A percentile compares a stretch with the other conserved stretches of the same genome.
Evolutionary conservation across 2,329 filamentous ascomycete species (phyloP).

Genomic region (Aspergillus pseudotamarii): DNA sequence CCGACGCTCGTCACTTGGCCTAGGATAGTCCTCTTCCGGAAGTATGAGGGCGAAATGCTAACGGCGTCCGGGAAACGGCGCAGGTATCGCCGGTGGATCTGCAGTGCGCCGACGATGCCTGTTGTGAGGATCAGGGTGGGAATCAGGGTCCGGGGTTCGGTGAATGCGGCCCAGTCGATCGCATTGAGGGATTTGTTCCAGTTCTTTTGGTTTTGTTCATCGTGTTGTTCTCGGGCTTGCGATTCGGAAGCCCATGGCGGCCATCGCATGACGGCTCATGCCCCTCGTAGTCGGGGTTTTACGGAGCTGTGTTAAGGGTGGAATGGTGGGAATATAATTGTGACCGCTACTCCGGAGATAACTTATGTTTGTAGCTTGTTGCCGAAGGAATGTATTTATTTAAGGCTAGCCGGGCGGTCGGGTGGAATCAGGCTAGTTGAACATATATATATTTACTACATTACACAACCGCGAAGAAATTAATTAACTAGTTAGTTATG

Average conservation of each 20-base stretch:
- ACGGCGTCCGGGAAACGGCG: constrained; percentile 79
- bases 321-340: background rate
- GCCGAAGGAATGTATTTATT: constrained; percentile 15
- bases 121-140: constrained; percentile 43
- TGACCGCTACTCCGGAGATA: background rate
- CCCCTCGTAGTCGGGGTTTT: constrained; percentile 14
- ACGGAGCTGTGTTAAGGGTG: background rate
- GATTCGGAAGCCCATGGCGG: constrained; percentile 49
- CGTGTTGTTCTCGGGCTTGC: constrained; percentile 25
- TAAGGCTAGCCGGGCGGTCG: constrained; percentile 9
- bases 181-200: constrained; percentile 50
- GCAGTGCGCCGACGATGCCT: constrained; percentile 38
- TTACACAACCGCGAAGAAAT: background rate
- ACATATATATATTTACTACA: background rate
- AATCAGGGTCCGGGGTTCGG: constrained; percentile 39
- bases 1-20: constrained; percentile 91
- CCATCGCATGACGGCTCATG: constrained; percentile 52
- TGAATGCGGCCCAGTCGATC: constrained; percentile 42
- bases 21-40: constrained; percentile 74
- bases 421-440: background rate
- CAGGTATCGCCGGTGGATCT: constrained; percentile 60
- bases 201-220: constrained; percentile 27
- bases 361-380: constrained; percentile 4
- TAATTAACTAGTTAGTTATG: too few relatives aligned
- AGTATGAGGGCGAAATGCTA: constrained; percentile 74